Evolutionary conservation across 2,329 filamentous ascomycete genomes (phyloP), one percentile per base, ranked within the genome.

Genomic region (Mariannaea elegans): DNA sequence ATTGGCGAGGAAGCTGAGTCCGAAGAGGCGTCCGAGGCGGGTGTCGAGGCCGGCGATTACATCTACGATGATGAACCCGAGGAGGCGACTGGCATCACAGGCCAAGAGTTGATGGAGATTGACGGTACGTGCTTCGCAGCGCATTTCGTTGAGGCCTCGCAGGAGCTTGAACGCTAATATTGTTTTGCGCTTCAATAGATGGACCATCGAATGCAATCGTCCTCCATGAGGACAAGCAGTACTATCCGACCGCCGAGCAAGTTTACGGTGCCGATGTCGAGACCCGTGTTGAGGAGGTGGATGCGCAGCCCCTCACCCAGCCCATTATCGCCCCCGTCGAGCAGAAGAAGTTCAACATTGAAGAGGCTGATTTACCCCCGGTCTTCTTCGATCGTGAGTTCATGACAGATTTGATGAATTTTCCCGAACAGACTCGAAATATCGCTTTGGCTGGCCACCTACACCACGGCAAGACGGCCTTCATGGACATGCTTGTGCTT

Each of bases 181-280:
- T 77, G 58, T 77, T 60, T 58, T 61, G 46, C 38, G 39, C 50
- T 36, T 47, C 19, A 56, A 62, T 65, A 86, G 87, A 93, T 76
- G 93, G 91, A 13, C 92, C 94, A 3, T 97, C 94, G 5, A 99
- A 98, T 76, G 94, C 95, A 50, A 93, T 99, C n/a, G 86, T 99
- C 58, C 86, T 99, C 44, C 95, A 99, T 79, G 95, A 99, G 82
- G 95, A 99, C 80, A 99, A 99, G 78, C 95, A 98, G 76, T 99
- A 99, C 78, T 99, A 99, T 75, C 95, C 95, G 27, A 97, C 94
- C n/a, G 95, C 95, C 56, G 90, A 94, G 73, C 95, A 99, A 77
- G 89, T 97, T 39, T 99, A 98, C 75, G 95, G 95, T 51, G 85
- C 89, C 69, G 94, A 95, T 78, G 95, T 99, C 70, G 95, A 99